These are phyloP conservation scores for Liquidambar formosana DNA, from an alignment of 164 flowering plant genomes.

Conservation along the genomic window DNA sequence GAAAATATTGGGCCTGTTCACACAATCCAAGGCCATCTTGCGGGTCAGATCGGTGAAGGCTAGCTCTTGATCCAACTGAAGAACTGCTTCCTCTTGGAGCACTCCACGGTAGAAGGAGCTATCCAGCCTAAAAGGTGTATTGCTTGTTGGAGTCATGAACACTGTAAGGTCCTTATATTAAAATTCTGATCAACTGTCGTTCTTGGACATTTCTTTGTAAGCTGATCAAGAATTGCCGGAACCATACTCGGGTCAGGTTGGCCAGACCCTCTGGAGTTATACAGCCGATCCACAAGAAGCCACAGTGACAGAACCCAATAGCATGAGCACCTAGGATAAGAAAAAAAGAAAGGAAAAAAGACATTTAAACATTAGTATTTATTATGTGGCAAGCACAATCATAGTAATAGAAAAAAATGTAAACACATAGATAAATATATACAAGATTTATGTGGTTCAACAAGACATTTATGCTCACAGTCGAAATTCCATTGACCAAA, in stretches of 20 bases:
- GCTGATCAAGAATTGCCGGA: conserved; percentile 3
- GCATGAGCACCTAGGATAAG: conserved; percentile 34
- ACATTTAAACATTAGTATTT: too few relatives aligned
- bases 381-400: too few relatives aligned
- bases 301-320: conserved; percentile 46
- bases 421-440: too few relatives aligned
- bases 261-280: conserved; percentile 28
- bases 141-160: conserved; percentile 20
- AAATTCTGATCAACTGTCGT: neutral
- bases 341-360: too few relatives aligned
- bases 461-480: too few relatives aligned
- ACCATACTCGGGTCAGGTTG: conserved; percentile 37
- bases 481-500: too few relatives aligned
- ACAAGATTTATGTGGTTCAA: too few relatives aligned
- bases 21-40: conserved; percentile 19
- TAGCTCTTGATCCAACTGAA: conserved; percentile 43
- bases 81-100: conserved; percentile 18
- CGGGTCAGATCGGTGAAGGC: conserved; percentile 25
- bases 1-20: conserved; percentile 20
- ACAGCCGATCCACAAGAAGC: conserved; percentile 29
- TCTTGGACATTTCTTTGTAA: neutral
- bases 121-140: conserved; percentile 18
- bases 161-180: conserved; percentile 21
- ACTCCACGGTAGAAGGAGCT: conserved; percentile 14
- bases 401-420: too few relatives aligned